A percentile compares a stretch with the other conserved stretches of the same genome.
These are phyloP conservation scores for Rhodotorula sp. DNA, from an alignment of 1,284 basidiomycete species.

Conservation along the genomic window DNA sequence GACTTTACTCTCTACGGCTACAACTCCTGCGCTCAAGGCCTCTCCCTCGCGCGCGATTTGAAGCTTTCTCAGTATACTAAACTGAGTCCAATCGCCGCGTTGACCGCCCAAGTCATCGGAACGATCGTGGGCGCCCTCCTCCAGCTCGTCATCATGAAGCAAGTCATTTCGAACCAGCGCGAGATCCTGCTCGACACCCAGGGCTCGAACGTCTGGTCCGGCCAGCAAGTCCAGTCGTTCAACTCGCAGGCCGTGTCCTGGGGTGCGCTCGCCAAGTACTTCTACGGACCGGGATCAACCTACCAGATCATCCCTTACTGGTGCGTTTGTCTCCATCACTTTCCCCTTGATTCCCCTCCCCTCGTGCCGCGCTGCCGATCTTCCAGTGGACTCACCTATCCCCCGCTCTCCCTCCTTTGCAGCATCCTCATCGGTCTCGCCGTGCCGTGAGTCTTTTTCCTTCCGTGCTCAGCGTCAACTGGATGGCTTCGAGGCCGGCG, in stretches of 20 bases:
- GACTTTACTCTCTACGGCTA: slow-evolving; percentile 41
- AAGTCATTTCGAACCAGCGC: slow-evolving; percentile 55
- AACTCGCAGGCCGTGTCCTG: slow-evolving; percentile 67
- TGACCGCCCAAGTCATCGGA: slow-evolving; percentile 66
- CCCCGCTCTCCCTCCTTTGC: slow-evolving; percentile 53
- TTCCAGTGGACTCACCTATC: slow-evolving; percentile 60
- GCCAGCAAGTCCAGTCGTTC: slow-evolving; percentile 59
- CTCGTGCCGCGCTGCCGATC: slow-evolving; percentile 47
- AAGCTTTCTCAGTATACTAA: slow-evolving; percentile 69
- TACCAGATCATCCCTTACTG: slow-evolving; percentile 50
- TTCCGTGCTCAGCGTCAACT: too few relatives aligned
- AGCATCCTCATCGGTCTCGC: slow-evolving; percentile 54
- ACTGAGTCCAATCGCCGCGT: slow-evolving; percentile 58
- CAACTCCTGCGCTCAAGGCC: slow-evolving; percentile 54
- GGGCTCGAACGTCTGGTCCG: slow-evolving; percentile 54
- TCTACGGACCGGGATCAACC: slow-evolving; percentile 56
- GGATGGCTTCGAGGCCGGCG: too few relatives aligned
- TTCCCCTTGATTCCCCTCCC: too few relatives aligned
- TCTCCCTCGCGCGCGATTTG: slow-evolving; percentile 60
- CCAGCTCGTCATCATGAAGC: slow-evolving; percentile 56
- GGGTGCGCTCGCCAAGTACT: slow-evolving; percentile 61
- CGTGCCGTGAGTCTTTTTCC: slow-evolving; percentile 49
- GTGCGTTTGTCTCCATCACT: slow-evolving; percentile 28
- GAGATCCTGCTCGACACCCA: slow-evolving; percentile 57
- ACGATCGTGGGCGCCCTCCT: slow-evolving; percentile 60